phyloP scores from a whole-genome alignment of 768 basidiomycete genomes.

The Mycena rebaudengoi region DNA sequence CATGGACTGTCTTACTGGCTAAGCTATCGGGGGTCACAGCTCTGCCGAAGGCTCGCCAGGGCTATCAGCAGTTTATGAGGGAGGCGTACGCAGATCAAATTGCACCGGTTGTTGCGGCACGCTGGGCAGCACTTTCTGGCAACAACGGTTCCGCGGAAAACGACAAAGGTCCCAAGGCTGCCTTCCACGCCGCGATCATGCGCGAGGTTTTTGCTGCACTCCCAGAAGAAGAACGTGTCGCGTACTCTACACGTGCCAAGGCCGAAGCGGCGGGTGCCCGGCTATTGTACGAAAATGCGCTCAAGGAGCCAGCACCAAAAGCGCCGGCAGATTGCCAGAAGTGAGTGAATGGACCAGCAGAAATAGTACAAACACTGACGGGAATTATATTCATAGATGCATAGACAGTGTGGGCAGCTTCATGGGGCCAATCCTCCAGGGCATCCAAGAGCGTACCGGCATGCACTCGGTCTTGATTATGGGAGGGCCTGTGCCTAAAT shows the following conservation, averaged over 20 bases:
- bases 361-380: background rate
- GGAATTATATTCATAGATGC: too few species aligned
- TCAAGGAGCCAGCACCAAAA: background rate
- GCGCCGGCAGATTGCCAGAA: background rate
- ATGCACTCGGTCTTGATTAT: background rate
- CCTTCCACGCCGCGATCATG: background rate
- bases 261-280: background rate
- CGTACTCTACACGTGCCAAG: background rate
- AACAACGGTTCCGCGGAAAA: background rate
- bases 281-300: background rate
- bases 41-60: background rate
- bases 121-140: background rate
- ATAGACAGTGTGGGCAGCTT: background rate
- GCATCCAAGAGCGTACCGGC: background rate
- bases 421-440: background rate
- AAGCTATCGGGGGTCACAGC: background rate
- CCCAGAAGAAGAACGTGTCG: background rate
- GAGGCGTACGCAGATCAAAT: background rate
- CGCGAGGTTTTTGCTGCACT: background rate
- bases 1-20: background rate
- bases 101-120: background rate
- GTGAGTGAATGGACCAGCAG: background rate
- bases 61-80: conserved; percentile 8
- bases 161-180: background rate
- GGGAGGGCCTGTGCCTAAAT: background rate